Base-by-base conservation (phyloP, 1,284 basidiomycete species). In the Anthracocystis setariae region DNA sequence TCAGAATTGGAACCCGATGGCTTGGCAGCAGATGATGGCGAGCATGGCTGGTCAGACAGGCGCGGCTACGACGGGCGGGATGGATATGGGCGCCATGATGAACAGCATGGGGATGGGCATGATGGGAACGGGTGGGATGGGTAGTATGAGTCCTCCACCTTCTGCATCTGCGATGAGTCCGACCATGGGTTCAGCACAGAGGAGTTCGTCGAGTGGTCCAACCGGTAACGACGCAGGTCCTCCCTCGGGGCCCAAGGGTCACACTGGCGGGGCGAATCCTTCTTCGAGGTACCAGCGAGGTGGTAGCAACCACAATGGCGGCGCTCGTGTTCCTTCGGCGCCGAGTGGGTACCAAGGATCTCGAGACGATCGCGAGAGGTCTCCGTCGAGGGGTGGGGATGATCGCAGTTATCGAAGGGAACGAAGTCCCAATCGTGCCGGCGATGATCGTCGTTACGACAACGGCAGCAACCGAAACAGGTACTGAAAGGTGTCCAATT, bases 31-130 rank as follows among this genome's bases (percentile, higher is more conserved):
- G 64, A 77, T 79, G 75, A 74, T 81, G 73, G 53, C 67, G 2
- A 63, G 53, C 21, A 70, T 77, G 58, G 65, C 54, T 29, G 58
- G 58, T 15, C 55, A 66, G 32, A 29, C 29, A 32, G 53, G 42
- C 7, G 59, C 54, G 5, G 44, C 23, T 48, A 46, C 33, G 20
- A 42, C 80, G 59, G 83, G 79, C 18, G 80, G 76, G n/a, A 85
- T 84, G 78, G 84, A 83, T 24, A 88, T 88, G 87, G 85, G 85
- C 3, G 86, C 68, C 17, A 65, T 71, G 68, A 71, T 61, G 85
- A 64, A 40, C 33, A 56, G 46, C 20, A 84, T 83, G 33, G 84
- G 83, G 0, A 85, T 86, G 78, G 85, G 84, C 47, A 85, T 84
- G 64, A 83, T 83, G 20, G 85, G 84, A 46, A 73, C 73, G 73